phyloP scores from a whole-genome alignment of 106 monocot species.

The Acorus calamus region DNA sequence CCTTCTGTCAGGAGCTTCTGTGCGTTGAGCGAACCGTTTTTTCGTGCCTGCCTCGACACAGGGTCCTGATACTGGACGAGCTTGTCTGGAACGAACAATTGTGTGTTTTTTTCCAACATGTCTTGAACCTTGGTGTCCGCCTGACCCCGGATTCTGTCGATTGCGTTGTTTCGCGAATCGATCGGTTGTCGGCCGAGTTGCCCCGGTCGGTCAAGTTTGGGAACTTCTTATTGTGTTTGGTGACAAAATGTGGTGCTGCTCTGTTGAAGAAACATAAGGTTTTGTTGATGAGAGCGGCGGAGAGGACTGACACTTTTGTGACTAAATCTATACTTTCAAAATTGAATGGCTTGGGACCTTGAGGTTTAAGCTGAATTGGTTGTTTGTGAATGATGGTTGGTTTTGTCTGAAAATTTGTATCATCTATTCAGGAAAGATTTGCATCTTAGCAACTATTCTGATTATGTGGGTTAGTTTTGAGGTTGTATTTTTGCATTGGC shows the following conservation, averaged over 20 bases:
- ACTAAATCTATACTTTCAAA: constrained; percentile 70
- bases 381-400: too few relatives aligned
- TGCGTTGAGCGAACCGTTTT: constrained; percentile 14
- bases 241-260: constrained; percentile 37
- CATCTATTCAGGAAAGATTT: too few relatives aligned
- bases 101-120: constrained; percentile 60
- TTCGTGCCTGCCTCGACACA: constrained; percentile 49
- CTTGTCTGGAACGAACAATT: constrained; percentile 65
- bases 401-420: too few relatives aligned
- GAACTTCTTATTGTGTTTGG: constrained; percentile 64
- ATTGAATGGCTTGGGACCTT: constrained; percentile 6
- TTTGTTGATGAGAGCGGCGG: constrained; percentile 37
- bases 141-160: constrained; percentile 66
- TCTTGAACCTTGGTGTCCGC: constrained; percentile 37
- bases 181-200: constrained; percentile 23
- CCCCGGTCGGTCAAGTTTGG: constrained; percentile 70
- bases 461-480: too few relatives aligned
- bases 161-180: constrained; percentile 31
- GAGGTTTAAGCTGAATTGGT: too few relatives aligned
- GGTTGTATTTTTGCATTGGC: too few relatives aligned
- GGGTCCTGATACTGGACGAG: constrained; percentile 27
- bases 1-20: constrained; percentile 67
- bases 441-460: too few relatives aligned
- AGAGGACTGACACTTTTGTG: constrained; percentile 68
- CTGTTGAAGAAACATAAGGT: constrained; percentile 16